Base-by-base conservation (phyloP, 1,284 basidiomycete species). In the Irpex sp. region DNA sequence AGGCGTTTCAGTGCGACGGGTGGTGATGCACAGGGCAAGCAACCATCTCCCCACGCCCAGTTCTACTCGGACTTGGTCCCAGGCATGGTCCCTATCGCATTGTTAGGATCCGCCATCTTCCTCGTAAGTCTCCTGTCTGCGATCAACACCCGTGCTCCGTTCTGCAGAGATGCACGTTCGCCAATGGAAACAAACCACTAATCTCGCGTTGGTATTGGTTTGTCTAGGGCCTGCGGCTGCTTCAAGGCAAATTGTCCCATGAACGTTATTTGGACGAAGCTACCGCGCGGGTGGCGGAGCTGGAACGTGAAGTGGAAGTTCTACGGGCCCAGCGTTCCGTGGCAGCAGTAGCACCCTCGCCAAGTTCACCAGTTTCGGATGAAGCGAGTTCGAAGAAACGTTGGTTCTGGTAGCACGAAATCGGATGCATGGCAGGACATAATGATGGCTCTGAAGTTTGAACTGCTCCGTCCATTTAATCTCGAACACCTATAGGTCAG, bases 31-130 rank as follows among this genome's bases (percentile, higher is more conserved):
- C 27, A 32, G 58, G 42, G 60, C 65, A 69, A 69, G 70, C 65
- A 67, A 69, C 77, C 80, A 70, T 90, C 88, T 56, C 82, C 84
- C 24, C 92, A 95, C 81, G 88, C 87, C 4, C 83, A 85, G 73
- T 90, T 90, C 85, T 95, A 95, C 79, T 82, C 88, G 58, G 87
- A 91, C 71, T 85, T 91, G 67, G 79, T 92, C 59, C 94, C 94
- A 38, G 89, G 88, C 49, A 95, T 95, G 93, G 83, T 94, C 59
- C 94, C 94, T 6, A 84, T 95, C 70, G 90, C 91, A 65, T 82
- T 95, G 66, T 85, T 95, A 32, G 94, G 93, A 15, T 94, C 92
- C 70, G 92, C 91, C 10, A 87, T 95, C 67, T 95, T 94, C 82
- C 84, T 94, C 75, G 94, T 93, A 78, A 72, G 88, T 81, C n/a